A percentile compares a stretch with the other conserved stretches of the same genome.
phyloP scores from a whole-genome alignment of 257 asterid genomes.

The Osmanthus fragrans region DNA sequence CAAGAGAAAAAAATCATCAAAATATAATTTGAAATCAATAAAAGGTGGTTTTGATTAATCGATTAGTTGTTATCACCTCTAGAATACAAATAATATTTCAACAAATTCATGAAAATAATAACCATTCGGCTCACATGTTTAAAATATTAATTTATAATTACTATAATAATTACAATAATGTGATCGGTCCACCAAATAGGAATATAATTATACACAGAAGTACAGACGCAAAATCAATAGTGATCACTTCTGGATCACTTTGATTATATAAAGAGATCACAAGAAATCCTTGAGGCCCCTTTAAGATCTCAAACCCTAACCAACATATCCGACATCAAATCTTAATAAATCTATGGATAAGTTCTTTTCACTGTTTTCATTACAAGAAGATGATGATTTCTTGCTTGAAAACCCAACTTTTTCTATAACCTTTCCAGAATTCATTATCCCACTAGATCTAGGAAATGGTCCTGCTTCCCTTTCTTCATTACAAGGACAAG shows the following conservation, averaged over 20 bases:
- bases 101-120: no score
- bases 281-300: conserved; percentile 1
- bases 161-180: no score
- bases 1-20: no score
- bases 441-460: background rate
- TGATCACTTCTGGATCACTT: background rate
- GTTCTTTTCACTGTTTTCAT: background rate
- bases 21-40: no score
- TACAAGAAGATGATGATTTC: background rate
- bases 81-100: no score
- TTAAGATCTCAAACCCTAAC: conserved; percentile 20
- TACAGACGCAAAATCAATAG: conserved; percentile 30
- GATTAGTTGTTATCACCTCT: no score
- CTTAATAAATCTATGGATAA: background rate
- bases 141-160: no score
- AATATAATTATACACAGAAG: background rate
- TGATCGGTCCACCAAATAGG: background rate
- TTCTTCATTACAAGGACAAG: background rate
- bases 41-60: no score
- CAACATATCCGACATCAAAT: background rate
- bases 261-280: background rate
- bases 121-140: background rate
- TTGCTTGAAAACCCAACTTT: background rate
- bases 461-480: background rate
- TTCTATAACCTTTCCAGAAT: background rate